Evolutionary conservation across 1,284 basidiomycete species (phyloP).

Genomic region (Amylostereum areolatum): DNA sequence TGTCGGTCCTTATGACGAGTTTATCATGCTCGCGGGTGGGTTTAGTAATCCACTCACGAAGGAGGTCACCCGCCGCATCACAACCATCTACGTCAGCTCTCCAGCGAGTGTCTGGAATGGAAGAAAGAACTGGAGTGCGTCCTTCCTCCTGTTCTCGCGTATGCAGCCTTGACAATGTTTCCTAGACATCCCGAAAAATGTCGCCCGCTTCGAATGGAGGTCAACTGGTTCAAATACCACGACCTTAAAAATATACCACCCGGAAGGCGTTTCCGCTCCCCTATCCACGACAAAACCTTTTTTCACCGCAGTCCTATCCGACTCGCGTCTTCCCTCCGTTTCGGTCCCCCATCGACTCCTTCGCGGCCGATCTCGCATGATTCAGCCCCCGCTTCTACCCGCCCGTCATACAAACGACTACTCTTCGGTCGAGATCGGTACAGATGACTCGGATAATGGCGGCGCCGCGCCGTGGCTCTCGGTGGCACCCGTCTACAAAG

Average conservation of each 20-base stretch:
- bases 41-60: conserved; percentile 5
- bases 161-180: neutral
- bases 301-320: conserved; percentile 10
- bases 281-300: conserved; percentile 7
- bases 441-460: neutral
- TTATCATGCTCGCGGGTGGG: conserved; percentile 1
- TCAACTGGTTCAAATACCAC: neutral
- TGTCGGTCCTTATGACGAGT: conserved; percentile 9
- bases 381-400: conserved; percentile 10
- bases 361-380: neutral
- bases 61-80: conserved; percentile 2
- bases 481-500: conserved; percentile 6
- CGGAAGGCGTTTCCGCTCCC: conserved; percentile 1
- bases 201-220: conserved; percentile 9
- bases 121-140: conserved; percentile 11
- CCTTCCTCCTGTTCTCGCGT: too few relatives aligned
- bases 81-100: conserved; percentile 11
- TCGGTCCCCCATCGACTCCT: conserved; percentile 3
- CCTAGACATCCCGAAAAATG: conserved; percentile 10
- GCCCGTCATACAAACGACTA: neutral
- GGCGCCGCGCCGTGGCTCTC: conserved; percentile 5
- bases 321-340: conserved; percentile 7
- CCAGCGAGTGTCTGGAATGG: conserved; percentile 9
- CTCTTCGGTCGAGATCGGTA: neutral
- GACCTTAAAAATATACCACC: conserved; percentile 1